Evolutionary conservation across 805 yeast genomes (phyloP).

Genomic region (Candida nitratophila): DNA sequence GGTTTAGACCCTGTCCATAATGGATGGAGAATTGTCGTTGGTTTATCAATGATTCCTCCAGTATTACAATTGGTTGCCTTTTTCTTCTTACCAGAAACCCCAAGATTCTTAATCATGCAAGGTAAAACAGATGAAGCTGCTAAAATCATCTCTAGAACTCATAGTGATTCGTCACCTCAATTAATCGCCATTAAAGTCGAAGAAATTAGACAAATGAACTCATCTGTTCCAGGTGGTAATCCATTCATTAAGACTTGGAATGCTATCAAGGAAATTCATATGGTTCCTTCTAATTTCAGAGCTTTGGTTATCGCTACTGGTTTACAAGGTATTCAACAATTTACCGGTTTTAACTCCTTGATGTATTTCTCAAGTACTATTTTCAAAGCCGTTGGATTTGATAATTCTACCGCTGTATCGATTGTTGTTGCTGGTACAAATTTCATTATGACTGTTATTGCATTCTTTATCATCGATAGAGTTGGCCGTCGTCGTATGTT

Average conservation of each 20-base stretch:
- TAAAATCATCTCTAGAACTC: conserved; percentile 54
- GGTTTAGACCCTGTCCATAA: conserved; percentile 65
- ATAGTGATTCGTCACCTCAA: conserved; percentile 54
- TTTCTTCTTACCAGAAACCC: conserved; percentile 90
- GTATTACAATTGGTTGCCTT: conserved; percentile 69
- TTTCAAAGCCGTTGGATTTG: conserved; percentile 84
- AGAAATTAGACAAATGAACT: conserved; percentile 49
- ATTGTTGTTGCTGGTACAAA: conserved; percentile 92
- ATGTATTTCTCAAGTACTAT: conserved; percentile 94
- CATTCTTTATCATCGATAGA: conserved; percentile 78
- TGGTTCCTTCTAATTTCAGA: conserved; percentile 72
- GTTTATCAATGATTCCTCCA: conserved; percentile 85
- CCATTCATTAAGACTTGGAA: conserved; percentile 48
- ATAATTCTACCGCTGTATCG: conserved; percentile 89
- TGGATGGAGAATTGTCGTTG: conserved; percentile 94
- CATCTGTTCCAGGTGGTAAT: conserved; percentile 38
- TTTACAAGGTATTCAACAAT: conserved; percentile 92
- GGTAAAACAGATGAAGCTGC: conserved; percentile 61
- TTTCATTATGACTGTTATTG: conserved; percentile 78
- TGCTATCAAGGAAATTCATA: conserved; percentile 57
- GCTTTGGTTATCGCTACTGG: conserved; percentile 90
- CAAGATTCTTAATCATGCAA: conserved; percentile 77
- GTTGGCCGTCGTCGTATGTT: conserved; percentile 85
- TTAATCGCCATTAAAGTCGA: conserved; percentile 60
- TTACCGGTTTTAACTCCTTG: conserved; percentile 92